Evolutionary conservation across 164 flowering plant species (phyloP), one percentile per base, ranked within the genome.

Genomic region (Stephania cephalantha): DNA sequence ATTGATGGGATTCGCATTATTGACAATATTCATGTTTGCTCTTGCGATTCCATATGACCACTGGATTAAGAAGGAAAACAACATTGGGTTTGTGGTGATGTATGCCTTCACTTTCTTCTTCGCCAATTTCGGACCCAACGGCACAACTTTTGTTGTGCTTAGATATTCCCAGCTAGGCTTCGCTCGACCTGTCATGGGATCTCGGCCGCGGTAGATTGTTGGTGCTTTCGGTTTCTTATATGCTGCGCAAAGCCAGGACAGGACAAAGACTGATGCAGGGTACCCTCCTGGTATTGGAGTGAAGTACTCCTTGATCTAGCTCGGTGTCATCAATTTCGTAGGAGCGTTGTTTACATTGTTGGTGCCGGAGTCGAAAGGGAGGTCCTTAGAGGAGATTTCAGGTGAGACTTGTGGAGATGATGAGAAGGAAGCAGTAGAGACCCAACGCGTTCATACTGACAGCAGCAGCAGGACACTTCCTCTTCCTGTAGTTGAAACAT

Each of bases 191-290:
- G 74, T 11, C 74, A 72, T n/a, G 67, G 67, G 30, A 55, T 72
- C 2, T 55, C 67, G 2, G 74, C 74, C 0, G 74, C 74, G 2
- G 66, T 67, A 2, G 74, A 71, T 71, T 11, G 35, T 71, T 5
- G 73, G 74, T 25, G 74, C 74, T 8, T 71, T 52, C 55, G 74
- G 66, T 44, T 71, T 71, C 65, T 71, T 71, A 22, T 71, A 71
- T 71, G 74, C 66, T 3, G 74, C 66, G 10, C 74, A 71, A 53
- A 71, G 18, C 66, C 31, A 71, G 66, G 65, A 71, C 64, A 52
- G 11, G 11, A 71, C 7, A 7, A 25, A 25, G 74, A 55, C n/a
- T 22, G 74, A 72, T 12, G 48, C 45, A 29, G 67, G 74, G 25
- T 53, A 72, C 17, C 45, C 65, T 10, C 45, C 74, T 0, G 74